Percentiles rank a stretch among this genome's conserved stretches.
Evolutionary conservation across 352 stramenopile genomes (phyloP).

Genomic region (Pythium folliculosum): DNA sequence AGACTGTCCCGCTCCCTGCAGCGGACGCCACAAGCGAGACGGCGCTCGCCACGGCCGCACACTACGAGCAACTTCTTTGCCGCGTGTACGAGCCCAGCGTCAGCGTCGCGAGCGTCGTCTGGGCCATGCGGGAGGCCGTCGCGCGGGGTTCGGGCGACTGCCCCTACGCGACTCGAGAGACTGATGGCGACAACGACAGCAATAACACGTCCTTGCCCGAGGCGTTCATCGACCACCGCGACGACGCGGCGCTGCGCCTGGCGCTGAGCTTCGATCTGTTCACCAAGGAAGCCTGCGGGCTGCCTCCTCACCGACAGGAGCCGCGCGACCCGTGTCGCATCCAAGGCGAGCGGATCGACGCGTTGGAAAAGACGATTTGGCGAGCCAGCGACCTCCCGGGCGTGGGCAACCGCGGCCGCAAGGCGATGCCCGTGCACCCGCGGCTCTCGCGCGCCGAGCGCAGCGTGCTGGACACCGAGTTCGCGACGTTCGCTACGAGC

Average conservation of each 20-base stretch:
- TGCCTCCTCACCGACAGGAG: not conserved
- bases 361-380: constrained; percentile 64
- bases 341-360: constrained; percentile 36
- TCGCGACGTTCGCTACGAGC: constrained; percentile 40
- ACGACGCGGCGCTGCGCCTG: constrained; percentile 40
- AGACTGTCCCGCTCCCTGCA: constrained; percentile 39
- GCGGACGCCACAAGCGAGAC: not conserved
- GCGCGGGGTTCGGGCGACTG: not conserved
- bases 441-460: constrained; percentile 41
- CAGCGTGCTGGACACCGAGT: constrained; percentile 60
- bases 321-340: constrained; percentile 34
- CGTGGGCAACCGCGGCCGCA: constrained; percentile 64
- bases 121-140: constrained; percentile 55
- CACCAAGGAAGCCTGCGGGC: constrained; percentile 7
- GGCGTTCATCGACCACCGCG: constrained; percentile 53
- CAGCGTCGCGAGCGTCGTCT: constrained; percentile 50
- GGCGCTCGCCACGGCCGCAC: not conserved
- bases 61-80: constrained; percentile 42
- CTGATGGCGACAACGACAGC: not conserved
- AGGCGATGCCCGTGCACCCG: constrained; percentile 49
- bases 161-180: not conserved
- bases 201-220: constrained; percentile 29
- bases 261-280: constrained; percentile 35
- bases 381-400: constrained; percentile 57
- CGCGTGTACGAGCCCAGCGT: constrained; percentile 51